Base-by-base conservation (phyloP, 345 rosid species). In the Bruguiera parviflora region DNA sequence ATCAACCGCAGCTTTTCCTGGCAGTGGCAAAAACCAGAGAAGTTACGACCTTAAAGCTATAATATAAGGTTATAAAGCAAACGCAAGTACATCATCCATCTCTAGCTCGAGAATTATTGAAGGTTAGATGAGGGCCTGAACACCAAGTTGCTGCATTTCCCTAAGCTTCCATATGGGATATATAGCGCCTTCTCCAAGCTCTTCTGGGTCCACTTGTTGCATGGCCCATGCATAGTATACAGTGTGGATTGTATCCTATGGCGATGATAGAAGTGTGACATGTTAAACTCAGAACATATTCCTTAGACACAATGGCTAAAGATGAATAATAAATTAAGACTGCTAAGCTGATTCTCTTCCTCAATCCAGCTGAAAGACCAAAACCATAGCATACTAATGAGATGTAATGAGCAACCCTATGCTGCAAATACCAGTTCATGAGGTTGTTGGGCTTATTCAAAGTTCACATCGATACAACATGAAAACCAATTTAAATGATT, bases 151-250 rank as follows among this genome's bases (percentile, higher is more conserved):
- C 29, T 79, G 86, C 84, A 90, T 83, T 31, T 90, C 97, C 73
- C 91, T 82, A 29, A 92, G 81, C 89, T 82, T 87, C 99, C 99
- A 92, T 61, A 96, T 84, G 2, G 99, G 98, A 69, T 87, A 86
- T 32, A 89, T 61, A 33, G 94, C 91, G 47, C 84, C 98, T 75
- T 82, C 96, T 22, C 92, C 97, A n/a, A 91, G 83, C 76, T 94
- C 98, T 82, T 86, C 86, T 9, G 88, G 80, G 22, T 90, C 92
- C 71, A 92, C 87, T 83, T 89, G 98, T 75, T 89, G 88, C 98
- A 92, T 96, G 3, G 99, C 99, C 98, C 99, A 92, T 0, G 82
- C 82, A 78, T 96, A 87, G 68, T 78, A 81, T 60, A 96, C 88
- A 0, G 90, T 88, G 39, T 86, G 96, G 77, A 96, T 92, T 2